Conservation (phyloP, 805 yeast genomes). For the Debaryomyces tyrocola region DNA sequence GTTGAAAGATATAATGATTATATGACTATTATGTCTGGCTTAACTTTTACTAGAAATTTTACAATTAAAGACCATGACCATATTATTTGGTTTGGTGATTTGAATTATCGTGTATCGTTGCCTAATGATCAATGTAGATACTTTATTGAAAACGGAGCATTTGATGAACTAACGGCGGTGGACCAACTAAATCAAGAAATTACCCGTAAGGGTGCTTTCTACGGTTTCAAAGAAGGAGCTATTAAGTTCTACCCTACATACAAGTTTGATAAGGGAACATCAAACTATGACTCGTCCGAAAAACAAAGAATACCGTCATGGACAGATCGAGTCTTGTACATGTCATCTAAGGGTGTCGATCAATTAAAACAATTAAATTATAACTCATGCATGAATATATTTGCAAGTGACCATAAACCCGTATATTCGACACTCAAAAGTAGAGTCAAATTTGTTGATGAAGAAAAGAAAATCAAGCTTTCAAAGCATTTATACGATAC, state of each 20-base stretch:
- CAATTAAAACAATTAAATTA: constrained; percentile 64
- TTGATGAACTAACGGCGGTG: constrained; percentile 53
- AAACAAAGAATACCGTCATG: constrained; percentile 94
- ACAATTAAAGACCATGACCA: constrained; percentile 76
- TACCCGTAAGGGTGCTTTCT: constrained; percentile 66
- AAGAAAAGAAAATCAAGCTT: constrained; percentile 26
- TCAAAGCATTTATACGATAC: constrained; percentile 25
- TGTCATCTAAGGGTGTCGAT: constrained; percentile 40
- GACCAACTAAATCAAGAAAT: constrained; percentile 84
- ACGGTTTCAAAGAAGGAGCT: constrained; percentile 78
- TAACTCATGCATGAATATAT: constrained; percentile 57
- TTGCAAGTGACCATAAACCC: constrained; percentile 88
- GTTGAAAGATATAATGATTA: constrained; percentile 88
- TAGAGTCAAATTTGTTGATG: constrained; percentile 65
- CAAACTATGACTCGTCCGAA: constrained; percentile 81
- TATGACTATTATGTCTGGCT: constrained; percentile 69
- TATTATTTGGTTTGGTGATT: constrained; percentile 90
- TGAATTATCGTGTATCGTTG: constrained; percentile 79
- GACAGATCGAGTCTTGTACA: constrained; percentile 86
- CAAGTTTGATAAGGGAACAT: constrained; percentile 87
- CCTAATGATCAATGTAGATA: constrained; percentile 68
- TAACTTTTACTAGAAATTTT: constrained; percentile 74
- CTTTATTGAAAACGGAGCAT: constrained; percentile 47
- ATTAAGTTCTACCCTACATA: constrained; percentile 88
- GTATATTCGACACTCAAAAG: constrained; percentile 79